Evolutionary conservation across 306 rosid genomes (phyloP).

Genomic region (Lithocarpus polystachyus): DNA sequence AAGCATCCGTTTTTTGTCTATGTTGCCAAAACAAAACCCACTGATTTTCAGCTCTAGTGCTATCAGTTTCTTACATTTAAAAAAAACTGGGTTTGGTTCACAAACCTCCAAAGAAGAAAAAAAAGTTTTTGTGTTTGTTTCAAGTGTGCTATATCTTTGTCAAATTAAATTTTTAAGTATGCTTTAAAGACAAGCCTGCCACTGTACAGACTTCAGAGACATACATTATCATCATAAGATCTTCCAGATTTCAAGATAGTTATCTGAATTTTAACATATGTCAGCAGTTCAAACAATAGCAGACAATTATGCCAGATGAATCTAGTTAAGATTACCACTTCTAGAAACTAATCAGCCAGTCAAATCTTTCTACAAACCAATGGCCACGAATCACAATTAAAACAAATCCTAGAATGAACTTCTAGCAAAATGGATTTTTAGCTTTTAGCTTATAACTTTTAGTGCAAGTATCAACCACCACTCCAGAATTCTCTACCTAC

Average conservation of each 20-base stretch:
- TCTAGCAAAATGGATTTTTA: neutral
- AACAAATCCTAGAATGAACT: neutral
- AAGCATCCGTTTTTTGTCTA: neutral
- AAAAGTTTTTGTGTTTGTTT: neutral
- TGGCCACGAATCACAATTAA: neutral
- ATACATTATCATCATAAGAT: neutral
- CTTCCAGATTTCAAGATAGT: neutral
- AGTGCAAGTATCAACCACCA: neutral
- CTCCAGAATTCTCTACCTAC: neutral
- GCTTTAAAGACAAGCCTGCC: neutral
- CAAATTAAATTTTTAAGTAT: neutral
- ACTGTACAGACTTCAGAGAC: neutral
- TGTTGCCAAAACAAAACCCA: neutral
- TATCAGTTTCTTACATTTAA: neutral
- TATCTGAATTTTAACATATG: neutral
- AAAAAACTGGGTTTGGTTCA: neutral
- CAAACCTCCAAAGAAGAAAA: neutral
- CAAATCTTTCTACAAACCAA: neutral
- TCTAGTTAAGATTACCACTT: neutral
- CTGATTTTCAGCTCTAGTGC: neutral
- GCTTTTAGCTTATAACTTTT: too few relatives aligned
- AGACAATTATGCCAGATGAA: neutral
- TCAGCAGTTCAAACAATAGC: neutral
- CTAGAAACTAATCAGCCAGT: neutral
- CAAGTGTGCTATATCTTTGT: neutral